Conservation (phyloP, 805 yeast genomes). For the Ogataea trehaloabstinens region DNA sequence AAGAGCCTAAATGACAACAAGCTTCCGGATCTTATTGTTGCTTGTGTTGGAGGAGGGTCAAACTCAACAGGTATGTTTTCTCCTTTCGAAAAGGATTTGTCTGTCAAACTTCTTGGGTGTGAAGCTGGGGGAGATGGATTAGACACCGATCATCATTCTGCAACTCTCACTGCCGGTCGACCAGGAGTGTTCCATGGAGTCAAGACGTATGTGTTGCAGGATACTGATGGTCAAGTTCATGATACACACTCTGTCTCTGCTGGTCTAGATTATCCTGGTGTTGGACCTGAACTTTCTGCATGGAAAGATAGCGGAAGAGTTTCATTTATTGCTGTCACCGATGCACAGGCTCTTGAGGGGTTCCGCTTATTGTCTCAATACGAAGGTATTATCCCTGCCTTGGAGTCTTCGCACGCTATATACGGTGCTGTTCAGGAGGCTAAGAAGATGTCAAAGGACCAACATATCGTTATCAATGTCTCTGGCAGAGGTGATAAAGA, state of each 20-base stretch:
- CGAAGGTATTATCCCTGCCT: constrained; percentile 98
- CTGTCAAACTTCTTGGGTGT: constrained; percentile 84
- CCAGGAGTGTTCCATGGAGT: constrained; percentile 99
- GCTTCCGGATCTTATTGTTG: constrained; percentile 91
- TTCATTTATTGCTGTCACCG: constrained; percentile 85
- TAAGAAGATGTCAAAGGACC: constrained; percentile 71
- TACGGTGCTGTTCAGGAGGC: constrained; percentile 90
- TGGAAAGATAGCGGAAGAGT: constrained; percentile 97
- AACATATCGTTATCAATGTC: constrained; percentile 81
- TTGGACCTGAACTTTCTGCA: constrained; percentile 94
- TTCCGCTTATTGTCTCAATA: constrained; percentile 84
- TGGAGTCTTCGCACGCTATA: constrained; percentile 96
- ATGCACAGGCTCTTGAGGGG: constrained; percentile 91
- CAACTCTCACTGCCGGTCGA: constrained; percentile 90
- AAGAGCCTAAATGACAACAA: constrained; percentile 72
- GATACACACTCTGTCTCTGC: constrained; percentile 99
- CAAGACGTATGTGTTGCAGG: constrained; percentile 88
- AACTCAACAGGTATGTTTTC: constrained; percentile 95
- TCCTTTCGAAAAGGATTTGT: constrained; percentile 80
- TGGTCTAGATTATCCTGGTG: constrained; percentile 98
- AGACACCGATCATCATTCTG: constrained; percentile 86
- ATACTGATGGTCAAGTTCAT: constrained; percentile 89
- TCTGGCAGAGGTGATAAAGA: constrained; percentile 99
- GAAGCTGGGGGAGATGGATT: constrained; percentile 99
- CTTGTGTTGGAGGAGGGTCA: constrained; percentile 99